Conservation (phyloP, 257 asterid genomes). For the Gardenia jasminoides region DNA sequence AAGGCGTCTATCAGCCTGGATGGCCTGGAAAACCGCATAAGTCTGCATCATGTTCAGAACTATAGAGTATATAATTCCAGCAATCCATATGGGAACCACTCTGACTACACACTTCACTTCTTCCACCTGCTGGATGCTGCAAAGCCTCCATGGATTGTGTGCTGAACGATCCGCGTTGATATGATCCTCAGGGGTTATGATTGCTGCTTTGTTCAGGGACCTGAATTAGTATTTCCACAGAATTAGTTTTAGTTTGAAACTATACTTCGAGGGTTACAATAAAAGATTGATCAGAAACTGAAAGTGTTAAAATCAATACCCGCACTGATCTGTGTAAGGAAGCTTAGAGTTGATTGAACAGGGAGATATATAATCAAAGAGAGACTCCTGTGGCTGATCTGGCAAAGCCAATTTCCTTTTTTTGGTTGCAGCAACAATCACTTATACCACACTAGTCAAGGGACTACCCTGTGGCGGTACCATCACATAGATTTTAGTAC, state of each 20-base stretch:
- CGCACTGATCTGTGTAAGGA: slow-evolving; percentile 28
- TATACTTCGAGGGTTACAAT: too few species aligned
- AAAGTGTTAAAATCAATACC: slow-evolving; percentile 26
- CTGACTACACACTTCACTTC: slow-evolving; percentile 34
- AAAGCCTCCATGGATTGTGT: slow-evolving; percentile 31
- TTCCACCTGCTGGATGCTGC: slow-evolving; percentile 40
- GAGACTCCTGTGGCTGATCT: slow-evolving; percentile 13
- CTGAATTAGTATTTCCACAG: slow-evolving; percentile 1
- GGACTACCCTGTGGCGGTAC: slow-evolving; percentile 28
- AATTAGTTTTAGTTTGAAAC: too few species aligned
- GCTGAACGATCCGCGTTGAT: slow-evolving; percentile 31
- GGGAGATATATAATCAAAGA: slow-evolving; percentile 17
- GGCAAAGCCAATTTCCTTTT: slow-evolving; percentile 27
- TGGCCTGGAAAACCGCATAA: slow-evolving; percentile 31
- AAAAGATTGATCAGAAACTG: too few species aligned
- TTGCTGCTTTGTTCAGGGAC: slow-evolving; percentile 31
- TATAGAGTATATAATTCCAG: slow-evolving; percentile 22
- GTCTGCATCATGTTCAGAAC: slow-evolving; percentile 18
- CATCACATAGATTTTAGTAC: slow-evolving; percentile 56
- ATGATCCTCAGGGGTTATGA: slow-evolving; percentile 24
- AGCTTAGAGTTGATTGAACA: slow-evolving; percentile 23
- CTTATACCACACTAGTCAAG: slow-evolving; percentile 28
- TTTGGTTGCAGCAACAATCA: slow-evolving; percentile 22
- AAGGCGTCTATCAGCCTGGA: slow-evolving; percentile 25
- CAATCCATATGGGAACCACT: slow-evolving; percentile 31